Conservation (phyloP, 805 yeast species). For the Nakazawaea ishiwadae region DNA sequence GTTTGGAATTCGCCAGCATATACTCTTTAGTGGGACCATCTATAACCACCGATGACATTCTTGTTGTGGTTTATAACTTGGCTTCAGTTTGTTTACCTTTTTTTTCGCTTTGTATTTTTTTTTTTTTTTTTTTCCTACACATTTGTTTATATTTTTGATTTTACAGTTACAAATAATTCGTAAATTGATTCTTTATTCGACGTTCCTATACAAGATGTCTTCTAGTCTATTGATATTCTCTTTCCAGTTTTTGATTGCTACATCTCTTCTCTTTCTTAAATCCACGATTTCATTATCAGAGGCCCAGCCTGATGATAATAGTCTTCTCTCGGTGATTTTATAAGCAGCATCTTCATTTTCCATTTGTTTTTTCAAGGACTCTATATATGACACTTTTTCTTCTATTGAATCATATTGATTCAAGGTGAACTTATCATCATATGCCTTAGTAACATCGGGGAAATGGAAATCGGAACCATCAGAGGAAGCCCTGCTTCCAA, state of each 20-base stretch:
- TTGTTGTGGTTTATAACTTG: neutral
- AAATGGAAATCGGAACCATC: constrained; percentile 3
- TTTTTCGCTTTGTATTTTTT: no score
- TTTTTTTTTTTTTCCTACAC: neutral
- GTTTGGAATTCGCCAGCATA: neutral
- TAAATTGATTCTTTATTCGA: neutral
- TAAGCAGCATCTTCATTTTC: constrained; percentile 10
- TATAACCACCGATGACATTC: no score
- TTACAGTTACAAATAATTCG: no score
- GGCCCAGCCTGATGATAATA: constrained; percentile 11
- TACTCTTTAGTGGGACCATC: no score
- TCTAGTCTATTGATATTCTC: constrained; percentile 7
- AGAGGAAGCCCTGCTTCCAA: constrained; percentile 1
- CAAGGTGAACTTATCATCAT: neutral
- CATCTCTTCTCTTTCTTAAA: constrained; percentile 7
- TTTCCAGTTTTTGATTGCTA: constrained; percentile 3
- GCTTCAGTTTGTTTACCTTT: constrained; percentile 3
- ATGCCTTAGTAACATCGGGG: neutral
- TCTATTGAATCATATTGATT: constrained; percentile 10
- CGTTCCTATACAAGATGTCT: constrained; percentile 4
- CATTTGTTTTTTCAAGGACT: constrained; percentile 10
- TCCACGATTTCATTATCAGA: constrained; percentile 4
- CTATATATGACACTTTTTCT: constrained; percentile 9
- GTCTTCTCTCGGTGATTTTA: constrained; percentile 8
- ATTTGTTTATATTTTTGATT: neutral